phyloP scores from a whole-genome alignment of 371 early-diverging fungal genomes.

The Mucor piriformis region DNA sequence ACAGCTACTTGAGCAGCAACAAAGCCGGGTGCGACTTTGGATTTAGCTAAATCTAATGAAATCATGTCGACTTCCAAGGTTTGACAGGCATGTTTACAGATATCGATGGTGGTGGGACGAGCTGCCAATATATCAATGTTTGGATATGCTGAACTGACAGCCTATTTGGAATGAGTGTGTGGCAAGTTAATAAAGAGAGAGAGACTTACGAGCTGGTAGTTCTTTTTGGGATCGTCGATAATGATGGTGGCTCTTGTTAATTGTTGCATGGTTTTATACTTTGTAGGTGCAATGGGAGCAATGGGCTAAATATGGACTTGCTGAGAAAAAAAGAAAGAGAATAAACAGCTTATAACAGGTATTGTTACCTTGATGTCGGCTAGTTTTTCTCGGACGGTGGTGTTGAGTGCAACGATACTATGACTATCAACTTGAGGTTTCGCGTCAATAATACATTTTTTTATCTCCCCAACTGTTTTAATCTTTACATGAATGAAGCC shows the following conservation, averaged over 20 bases:
- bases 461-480: too few species aligned
- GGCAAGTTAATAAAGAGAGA: too few species aligned
- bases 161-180: constrained; percentile 41
- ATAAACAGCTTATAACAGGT: too few species aligned
- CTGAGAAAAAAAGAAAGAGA: too few species aligned
- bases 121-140: constrained; percentile 86
- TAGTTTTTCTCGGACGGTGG: constrained; percentile 57
- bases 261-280: constrained; percentile 49
- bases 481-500: constrained; percentile 47
- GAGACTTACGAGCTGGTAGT: constrained; percentile 67
- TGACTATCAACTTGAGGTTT: constrained; percentile 58
- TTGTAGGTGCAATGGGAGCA: constrained; percentile 44
- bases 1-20: constrained; percentile 76
- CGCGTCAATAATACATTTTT: not conserved
- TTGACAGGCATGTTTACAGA: constrained; percentile 78
- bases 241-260: constrained; percentile 65
- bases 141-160: constrained; percentile 51
- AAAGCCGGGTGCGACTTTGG: constrained; percentile 57
- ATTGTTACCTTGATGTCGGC: constrained; percentile 57
- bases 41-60: constrained; percentile 73
- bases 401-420: constrained; percentile 75
- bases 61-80: constrained; percentile 87
- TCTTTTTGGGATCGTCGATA: constrained; percentile 62
- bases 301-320: constrained; percentile 54
- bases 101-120: constrained; percentile 77